Percentiles rank a stretch among this genome's conserved stretches.
Evolutionary conservation across 192 early-diverging fungal species (phyloP).

Genomic region (Coemansia reversa): DNA sequence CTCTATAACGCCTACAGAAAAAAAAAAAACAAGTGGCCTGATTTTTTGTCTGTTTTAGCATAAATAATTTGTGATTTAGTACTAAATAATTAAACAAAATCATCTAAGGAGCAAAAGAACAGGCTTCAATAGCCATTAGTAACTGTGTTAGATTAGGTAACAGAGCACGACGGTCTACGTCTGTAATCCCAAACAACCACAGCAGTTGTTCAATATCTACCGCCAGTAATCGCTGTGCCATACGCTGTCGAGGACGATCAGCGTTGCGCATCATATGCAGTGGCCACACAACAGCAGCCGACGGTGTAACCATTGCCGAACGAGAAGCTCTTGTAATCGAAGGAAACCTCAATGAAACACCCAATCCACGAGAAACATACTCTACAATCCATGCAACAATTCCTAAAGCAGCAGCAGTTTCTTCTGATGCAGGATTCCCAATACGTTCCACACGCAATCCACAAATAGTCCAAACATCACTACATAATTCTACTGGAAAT

Average conservation of each 20-base stretch:
- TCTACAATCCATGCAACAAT: conserved; percentile 23
- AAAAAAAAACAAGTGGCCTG: too few species aligned
- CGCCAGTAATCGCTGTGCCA: conserved; percentile 17
- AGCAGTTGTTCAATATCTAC: conserved; percentile 33
- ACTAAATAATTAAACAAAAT: too few species aligned
- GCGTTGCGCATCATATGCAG: conserved; percentile 17
- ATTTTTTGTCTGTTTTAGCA: too few species aligned
- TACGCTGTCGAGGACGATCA: conserved; percentile 11
- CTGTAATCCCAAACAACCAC: conserved; percentile 13
- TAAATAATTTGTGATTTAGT: too few species aligned
- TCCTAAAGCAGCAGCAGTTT: conserved; percentile 32
- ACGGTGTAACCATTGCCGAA: conserved; percentile 16
- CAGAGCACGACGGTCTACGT: conserved; percentile 12
- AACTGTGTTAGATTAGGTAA: conserved; percentile 25
- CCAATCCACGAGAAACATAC: conserved; percentile 7
- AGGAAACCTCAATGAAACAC: conserved; percentile 29
- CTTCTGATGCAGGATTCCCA: conserved; percentile 2
- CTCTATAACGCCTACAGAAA: too few species aligned
- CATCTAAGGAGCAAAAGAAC: conserved; percentile 23
- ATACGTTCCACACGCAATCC: conserved; percentile 13
- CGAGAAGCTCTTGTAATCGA: conserved; percentile 23
- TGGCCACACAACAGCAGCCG: conserved; percentile 19
- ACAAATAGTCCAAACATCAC: conserved; percentile 28
- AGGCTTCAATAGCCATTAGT: conserved; percentile 32
- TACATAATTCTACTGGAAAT: conserved; percentile 25